Conservation (phyloP, 2,329 filamentous ascomycete genomes). For the Massarina eburnea region DNA sequence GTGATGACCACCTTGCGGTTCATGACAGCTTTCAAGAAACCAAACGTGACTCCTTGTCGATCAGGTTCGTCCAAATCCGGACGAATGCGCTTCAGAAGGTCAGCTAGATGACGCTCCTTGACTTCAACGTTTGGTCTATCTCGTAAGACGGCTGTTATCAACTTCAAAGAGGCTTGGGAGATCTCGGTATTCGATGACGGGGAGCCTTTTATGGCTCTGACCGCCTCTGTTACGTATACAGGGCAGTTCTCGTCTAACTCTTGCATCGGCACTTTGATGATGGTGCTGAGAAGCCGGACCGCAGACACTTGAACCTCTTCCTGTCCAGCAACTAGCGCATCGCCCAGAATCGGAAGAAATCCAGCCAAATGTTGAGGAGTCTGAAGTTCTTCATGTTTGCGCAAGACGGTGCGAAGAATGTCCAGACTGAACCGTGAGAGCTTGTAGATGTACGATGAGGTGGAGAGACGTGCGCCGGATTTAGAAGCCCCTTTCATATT, state of each 20-base stretch:
- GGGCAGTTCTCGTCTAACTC: slow-evolving; percentile 70
- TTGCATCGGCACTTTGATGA: slow-evolving; percentile 79
- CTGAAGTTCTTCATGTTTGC: slow-evolving; percentile 79
- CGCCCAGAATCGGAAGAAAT: slow-evolving; percentile 86
- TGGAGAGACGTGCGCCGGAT: slow-evolving; percentile 69
- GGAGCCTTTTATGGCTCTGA: slow-evolving; percentile 75
- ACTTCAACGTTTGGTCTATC: slow-evolving; percentile 75
- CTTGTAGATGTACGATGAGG: slow-evolving; percentile 82
- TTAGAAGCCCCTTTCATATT: slow-evolving; percentile 76
- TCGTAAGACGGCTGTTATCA: slow-evolving; percentile 80
- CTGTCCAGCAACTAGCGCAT: slow-evolving; percentile 78
- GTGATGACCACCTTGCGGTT: slow-evolving; percentile 83
- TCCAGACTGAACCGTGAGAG: slow-evolving; percentile 86
- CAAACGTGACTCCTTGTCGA: slow-evolving; percentile 90
- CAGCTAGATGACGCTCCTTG: slow-evolving; percentile 79
- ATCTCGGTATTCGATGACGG: slow-evolving; percentile 79
- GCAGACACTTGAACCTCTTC: slow-evolving; percentile 92
- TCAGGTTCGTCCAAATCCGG: slow-evolving; percentile 91
- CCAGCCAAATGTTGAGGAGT: slow-evolving; percentile 78
- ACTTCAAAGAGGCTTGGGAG: slow-evolving; percentile 83
- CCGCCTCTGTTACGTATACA: slow-evolving; percentile 82
- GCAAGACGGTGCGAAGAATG: slow-evolving; percentile 79
- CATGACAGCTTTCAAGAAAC: slow-evolving; percentile 85
- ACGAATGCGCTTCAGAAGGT: slow-evolving; percentile 78
- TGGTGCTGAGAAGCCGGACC: slow-evolving; percentile 79